phyloP scores from a whole-genome alignment of 1,139 yeast species.

The Zygosaccharomyces sapae region DNA sequence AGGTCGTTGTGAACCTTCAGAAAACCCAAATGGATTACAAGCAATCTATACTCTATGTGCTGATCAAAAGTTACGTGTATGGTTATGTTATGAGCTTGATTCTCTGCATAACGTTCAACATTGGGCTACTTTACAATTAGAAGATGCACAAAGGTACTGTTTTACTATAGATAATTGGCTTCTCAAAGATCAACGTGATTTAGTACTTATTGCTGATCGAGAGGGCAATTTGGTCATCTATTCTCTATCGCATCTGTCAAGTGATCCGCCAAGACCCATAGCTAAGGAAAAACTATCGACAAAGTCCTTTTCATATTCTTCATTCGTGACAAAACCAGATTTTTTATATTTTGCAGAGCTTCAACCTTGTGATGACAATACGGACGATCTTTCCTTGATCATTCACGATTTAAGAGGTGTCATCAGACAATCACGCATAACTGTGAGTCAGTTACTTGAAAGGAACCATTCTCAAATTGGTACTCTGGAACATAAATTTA shows the following conservation, averaged over 20 bases:
- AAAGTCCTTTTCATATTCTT: slow-evolving; percentile 24
- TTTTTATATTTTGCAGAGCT: slow-evolving; percentile 37
- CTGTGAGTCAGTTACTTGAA: slow-evolving; percentile 39
- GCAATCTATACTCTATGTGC: slow-evolving; percentile 55
- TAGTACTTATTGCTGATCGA: slow-evolving; percentile 50
- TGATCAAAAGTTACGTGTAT: slow-evolving; percentile 56
- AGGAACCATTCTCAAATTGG: slow-evolving; percentile 23
- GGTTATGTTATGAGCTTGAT: slow-evolving; percentile 67
- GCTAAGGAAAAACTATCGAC: slow-evolving; percentile 27
- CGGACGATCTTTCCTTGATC: slow-evolving; percentile 41
- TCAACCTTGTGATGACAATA: slow-evolving; percentile 27
- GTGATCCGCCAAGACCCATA: slow-evolving; percentile 44
- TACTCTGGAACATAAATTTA: slow-evolving; percentile 50
- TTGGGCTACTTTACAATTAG: slow-evolving; percentile 55
- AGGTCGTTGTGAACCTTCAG: slow-evolving; percentile 17
- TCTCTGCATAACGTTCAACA: slow-evolving; percentile 54
- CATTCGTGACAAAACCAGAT: slow-evolving; percentile 35
- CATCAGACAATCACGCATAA: slow-evolving; percentile 45
- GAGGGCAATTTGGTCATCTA: slow-evolving; percentile 46
- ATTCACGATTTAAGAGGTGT: slow-evolving; percentile 52
- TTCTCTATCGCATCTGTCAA: slow-evolving; percentile 50
- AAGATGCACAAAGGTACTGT: slow-evolving; percentile 40
- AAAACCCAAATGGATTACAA: slow-evolving; percentile 37
- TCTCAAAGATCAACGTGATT: slow-evolving; percentile 47
- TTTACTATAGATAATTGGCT: slow-evolving; percentile 56